Conservation (phyloP, 257 asterid genomes). For the Solanum virginianum region DNA sequence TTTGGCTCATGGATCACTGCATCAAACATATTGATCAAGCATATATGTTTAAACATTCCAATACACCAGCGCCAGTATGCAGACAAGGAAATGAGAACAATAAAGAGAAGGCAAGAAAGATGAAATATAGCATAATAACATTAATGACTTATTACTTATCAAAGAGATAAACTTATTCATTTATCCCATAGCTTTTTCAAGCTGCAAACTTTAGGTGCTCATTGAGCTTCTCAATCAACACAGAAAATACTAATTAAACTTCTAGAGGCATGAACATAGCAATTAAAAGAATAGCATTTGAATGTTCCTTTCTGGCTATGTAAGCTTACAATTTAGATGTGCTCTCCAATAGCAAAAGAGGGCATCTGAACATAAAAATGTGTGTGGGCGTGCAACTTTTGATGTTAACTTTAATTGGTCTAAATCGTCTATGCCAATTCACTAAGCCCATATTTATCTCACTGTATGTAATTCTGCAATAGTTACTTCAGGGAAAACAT, state of each 20-base stretch:
- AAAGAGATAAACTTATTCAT: neutral
- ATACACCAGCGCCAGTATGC: neutral
- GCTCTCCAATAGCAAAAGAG: neutral
- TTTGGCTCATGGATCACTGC: constrained; percentile 85
- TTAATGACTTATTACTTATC: neutral
- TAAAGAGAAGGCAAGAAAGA: neutral
- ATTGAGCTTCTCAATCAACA: neutral
- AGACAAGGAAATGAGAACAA: neutral
- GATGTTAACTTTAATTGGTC: neutral
- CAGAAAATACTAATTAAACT: neutral
- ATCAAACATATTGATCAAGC: constrained; percentile 1
- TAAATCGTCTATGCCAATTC: neutral
- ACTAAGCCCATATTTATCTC: neutral
- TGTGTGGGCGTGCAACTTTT: neutral
- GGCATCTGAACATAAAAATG: neutral
- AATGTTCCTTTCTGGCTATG: neutral
- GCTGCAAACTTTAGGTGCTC: neutral
- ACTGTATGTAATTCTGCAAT: neutral
- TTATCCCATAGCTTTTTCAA: neutral
- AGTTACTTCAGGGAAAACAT: neutral
- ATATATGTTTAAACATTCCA: neutral
- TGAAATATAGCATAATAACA: neutral
- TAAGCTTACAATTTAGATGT: neutral
- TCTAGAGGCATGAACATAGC: neutral
- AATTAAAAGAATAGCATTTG: neutral